Evolutionary conservation across 805 yeast genomes (phyloP).

Genomic region (Pichia nanzhaoensis): DNA sequence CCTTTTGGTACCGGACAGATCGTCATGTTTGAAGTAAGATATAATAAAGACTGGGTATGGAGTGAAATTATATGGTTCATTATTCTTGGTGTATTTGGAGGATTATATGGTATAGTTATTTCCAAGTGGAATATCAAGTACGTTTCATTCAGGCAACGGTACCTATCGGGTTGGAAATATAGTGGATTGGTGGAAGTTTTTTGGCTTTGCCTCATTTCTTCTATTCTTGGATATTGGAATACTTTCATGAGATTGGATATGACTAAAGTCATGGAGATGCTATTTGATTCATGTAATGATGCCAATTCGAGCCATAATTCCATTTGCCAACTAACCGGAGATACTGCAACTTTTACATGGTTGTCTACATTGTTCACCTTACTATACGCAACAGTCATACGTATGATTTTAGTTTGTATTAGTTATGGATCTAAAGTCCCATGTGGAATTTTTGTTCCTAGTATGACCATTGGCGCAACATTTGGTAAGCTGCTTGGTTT

Average conservation of each 20-base stretch:
- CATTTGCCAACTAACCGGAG: constrained; percentile 11
- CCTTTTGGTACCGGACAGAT: constrained; percentile 95
- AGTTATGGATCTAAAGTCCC: constrained; percentile 94
- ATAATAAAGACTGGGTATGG: constrained; percentile 79
- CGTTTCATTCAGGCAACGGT: constrained; percentile 70
- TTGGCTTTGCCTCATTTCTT: constrained; percentile 59
- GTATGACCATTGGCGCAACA: constrained; percentile 95
- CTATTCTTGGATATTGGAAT: constrained; percentile 75
- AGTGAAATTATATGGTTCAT: constrained; percentile 79
- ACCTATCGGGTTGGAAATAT: constrained; percentile 34
- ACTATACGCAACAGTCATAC: constrained; percentile 59
- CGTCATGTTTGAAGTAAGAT: constrained; percentile 86
- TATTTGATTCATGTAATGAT: constrained; percentile 51
- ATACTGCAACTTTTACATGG: neutral
- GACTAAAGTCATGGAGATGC: constrained; percentile 90
- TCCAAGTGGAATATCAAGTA: constrained; percentile 69
- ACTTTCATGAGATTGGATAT: constrained; percentile 77
- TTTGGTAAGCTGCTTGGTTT: constrained; percentile 86
- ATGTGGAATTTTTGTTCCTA: constrained; percentile 96
- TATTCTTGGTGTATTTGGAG: constrained; percentile 83
- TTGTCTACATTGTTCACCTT: constrained; percentile 43
- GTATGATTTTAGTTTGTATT: constrained; percentile 67
- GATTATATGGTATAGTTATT: constrained; percentile 76
- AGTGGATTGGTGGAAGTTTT: constrained; percentile 68
- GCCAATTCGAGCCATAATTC: neutral